Conservation (phyloP, 371 early-diverging fungal genomes). For the Umbelopsis sp. region DNA sequence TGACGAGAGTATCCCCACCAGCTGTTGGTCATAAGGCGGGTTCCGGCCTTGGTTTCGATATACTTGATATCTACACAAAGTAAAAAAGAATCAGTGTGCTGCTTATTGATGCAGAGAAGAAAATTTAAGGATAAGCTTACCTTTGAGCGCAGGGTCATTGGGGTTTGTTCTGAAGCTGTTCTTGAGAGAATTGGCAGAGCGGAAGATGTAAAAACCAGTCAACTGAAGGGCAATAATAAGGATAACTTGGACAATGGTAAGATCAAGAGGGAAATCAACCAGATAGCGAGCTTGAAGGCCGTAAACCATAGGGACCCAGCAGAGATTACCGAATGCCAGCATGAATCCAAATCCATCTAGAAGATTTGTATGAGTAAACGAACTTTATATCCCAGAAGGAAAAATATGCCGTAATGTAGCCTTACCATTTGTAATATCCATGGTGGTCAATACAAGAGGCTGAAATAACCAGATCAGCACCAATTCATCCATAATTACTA, state of each 20-base stretch:
- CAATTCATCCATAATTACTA: not conserved
- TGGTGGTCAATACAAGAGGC: conserved; percentile 86
- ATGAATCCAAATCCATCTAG: conserved; percentile 94
- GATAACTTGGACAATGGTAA: conserved; percentile 41
- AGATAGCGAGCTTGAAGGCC: conserved; percentile 90
- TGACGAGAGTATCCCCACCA: conserved; percentile 95
- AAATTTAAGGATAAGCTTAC: conserved; percentile 29
- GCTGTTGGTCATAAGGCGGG: conserved; percentile 79
- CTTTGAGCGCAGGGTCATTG: conserved; percentile 60
- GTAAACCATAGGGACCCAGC: conserved; percentile 92
- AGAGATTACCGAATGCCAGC: conserved; percentile 86
- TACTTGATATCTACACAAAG: conserved; percentile 67
- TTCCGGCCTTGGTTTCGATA: conserved; percentile 80
- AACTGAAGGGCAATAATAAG: conserved; percentile 61
- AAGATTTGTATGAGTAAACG: conserved; percentile 24
- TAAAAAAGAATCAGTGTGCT: not conserved
- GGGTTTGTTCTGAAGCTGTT: conserved; percentile 83
- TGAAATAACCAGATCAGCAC: conserved; percentile 32
- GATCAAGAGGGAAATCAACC: conserved; percentile 62
- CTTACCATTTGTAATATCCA: conserved; percentile 82
- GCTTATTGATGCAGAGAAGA: not conserved
- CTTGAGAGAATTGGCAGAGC: conserved; percentile 88
- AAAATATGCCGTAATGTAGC: not conserved
- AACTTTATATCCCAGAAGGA: not conserved
- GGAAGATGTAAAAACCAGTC: conserved; percentile 83